Percentiles rank a stretch among this genome's conserved stretches.
Evolutionary conservation across 2,329 filamentous ascomycete species (phyloP).

Genomic region (Cryphonectria radicalis): DNA sequence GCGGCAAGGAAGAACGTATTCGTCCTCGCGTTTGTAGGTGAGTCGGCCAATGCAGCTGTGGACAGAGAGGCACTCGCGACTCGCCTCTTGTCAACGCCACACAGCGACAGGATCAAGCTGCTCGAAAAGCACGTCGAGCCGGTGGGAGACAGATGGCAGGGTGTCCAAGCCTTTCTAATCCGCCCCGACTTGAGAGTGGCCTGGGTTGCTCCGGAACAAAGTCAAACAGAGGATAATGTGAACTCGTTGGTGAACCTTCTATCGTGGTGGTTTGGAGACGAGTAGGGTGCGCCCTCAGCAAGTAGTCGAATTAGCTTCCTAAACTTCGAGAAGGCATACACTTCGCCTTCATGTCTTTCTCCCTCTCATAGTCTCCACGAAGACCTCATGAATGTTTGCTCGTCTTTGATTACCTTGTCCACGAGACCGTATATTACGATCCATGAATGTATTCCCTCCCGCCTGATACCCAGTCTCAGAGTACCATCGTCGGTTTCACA

Average conservation of each 20-base stretch:
- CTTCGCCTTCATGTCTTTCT: too few species aligned
- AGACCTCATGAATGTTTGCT: background rate
- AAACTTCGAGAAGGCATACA: background rate
- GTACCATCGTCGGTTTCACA: background rate
- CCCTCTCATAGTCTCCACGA: background rate
- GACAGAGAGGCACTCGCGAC: background rate
- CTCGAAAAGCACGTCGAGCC: background rate
- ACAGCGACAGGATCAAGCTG: background rate
- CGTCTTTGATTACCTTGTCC: too few species aligned
- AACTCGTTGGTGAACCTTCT: background rate
- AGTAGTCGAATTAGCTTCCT: background rate
- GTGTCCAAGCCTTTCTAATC: slow-evolving; percentile 15
- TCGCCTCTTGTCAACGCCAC: background rate
- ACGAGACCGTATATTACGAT: too few species aligned
- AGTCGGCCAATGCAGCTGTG: background rate
- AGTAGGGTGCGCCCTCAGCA: background rate
- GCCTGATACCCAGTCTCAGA: too few species aligned
- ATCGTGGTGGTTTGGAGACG: slow-evolving; percentile 22
- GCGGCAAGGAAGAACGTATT: slow-evolving; percentile 25
- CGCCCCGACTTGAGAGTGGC: slow-evolving; percentile 27
- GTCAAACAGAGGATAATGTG: background rate
- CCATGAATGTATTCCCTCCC: too few species aligned
- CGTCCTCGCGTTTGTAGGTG: slow-evolving; percentile 6
- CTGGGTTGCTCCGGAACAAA: slow-evolving; percentile 18
- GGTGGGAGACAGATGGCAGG: slow-evolving; percentile 18